phyloP scores from a whole-genome alignment of 306 rosid species.

The Boehmeria nivea region DNA sequence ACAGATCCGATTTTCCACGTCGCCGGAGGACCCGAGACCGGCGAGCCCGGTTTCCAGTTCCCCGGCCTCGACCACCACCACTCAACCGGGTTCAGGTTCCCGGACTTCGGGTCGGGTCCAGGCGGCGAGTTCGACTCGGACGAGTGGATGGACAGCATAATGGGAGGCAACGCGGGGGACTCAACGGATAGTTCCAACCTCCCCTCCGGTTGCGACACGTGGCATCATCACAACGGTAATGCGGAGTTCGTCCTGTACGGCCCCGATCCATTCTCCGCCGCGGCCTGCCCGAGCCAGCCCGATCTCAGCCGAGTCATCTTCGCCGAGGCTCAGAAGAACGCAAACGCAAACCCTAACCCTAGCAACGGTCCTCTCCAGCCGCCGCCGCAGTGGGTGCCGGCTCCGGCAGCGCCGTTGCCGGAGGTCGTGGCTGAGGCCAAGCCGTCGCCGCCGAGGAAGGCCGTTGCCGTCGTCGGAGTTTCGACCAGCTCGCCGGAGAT shows the following conservation, averaged over 20 bases:
- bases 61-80: constrained; percentile 58
- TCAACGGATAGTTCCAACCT: constrained; percentile 70
- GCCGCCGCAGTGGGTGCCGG: constrained; percentile 29
- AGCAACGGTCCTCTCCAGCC: constrained; percentile 18
- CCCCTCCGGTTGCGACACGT: constrained; percentile 55
- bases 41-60: constrained; percentile 56
- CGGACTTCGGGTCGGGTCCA: constrained; percentile 45
- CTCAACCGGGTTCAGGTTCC: constrained; percentile 52
- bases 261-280: constrained; percentile 42
- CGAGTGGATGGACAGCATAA: constrained; percentile 92
- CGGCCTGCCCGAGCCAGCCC: no score
- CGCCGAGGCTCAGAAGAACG: constrained; percentile 35
- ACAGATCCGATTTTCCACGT: constrained; percentile 40
- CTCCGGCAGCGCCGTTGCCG: constrained; percentile 24
- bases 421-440: constrained; percentile 27
- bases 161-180: constrained; percentile 50
- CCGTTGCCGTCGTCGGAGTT: constrained; percentile 22
- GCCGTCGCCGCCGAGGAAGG: constrained; percentile 14
- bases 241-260: constrained; percentile 49
- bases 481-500: constrained; percentile 40
- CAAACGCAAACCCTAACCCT: not conserved
- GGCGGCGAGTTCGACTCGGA: constrained; percentile 78
- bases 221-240: constrained; percentile 35
- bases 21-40: constrained; percentile 41
- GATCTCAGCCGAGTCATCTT: constrained; percentile 64